These are phyloP conservation scores for Colletotrichum lentis DNA, from an alignment of 2,329 filamentous ascomycete genomes.

Conservation along the genomic window DNA sequence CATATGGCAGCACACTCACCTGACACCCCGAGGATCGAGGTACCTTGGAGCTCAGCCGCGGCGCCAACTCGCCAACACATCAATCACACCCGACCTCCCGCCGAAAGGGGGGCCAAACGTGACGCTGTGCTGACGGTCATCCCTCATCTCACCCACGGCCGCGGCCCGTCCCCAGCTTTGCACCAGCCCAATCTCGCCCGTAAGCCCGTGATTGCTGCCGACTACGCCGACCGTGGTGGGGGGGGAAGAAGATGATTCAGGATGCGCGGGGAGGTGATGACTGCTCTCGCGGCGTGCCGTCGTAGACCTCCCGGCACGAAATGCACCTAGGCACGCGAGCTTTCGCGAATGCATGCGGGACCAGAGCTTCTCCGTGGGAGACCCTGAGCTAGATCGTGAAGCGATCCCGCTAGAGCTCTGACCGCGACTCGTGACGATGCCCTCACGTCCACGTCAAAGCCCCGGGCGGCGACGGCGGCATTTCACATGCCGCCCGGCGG, in stretches of 20 bases:
- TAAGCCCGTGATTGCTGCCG: conserved; percentile 15
- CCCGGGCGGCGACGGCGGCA: conserved; percentile 5
- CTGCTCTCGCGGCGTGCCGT: background rate
- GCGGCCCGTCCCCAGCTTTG: conserved; percentile 32
- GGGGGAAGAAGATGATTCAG: background rate
- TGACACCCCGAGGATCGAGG: conserved; percentile 18
- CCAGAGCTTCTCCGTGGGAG: background rate
- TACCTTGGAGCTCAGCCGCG: conserved; percentile 23
- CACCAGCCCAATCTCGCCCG: conserved; percentile 4
- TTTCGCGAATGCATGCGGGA: background rate
- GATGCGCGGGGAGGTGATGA: conserved; percentile 17
- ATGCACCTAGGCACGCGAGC: conserved; percentile 24
- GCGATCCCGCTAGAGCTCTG: background rate
- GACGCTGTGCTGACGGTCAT: conserved; percentile 31
- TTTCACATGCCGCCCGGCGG: conserved; percentile 25
- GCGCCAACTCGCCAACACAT: conserved; percentile 31
- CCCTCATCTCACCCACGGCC: conserved; percentile 8
- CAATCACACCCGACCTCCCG: conserved; percentile 25
- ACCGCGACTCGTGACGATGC: conserved; percentile 28
- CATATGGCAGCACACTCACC: conserved; percentile 13
- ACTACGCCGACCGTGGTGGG: background rate
- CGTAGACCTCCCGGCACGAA: conserved; percentile 1
- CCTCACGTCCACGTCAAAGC: conserved; percentile 27
- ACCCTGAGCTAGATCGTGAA: background rate
- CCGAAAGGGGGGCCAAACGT: conserved; percentile 10